Evolutionary conservation across 1,284 basidiomycete genomes (phyloP).

Genomic region (Ganoderma sinense): DNA sequence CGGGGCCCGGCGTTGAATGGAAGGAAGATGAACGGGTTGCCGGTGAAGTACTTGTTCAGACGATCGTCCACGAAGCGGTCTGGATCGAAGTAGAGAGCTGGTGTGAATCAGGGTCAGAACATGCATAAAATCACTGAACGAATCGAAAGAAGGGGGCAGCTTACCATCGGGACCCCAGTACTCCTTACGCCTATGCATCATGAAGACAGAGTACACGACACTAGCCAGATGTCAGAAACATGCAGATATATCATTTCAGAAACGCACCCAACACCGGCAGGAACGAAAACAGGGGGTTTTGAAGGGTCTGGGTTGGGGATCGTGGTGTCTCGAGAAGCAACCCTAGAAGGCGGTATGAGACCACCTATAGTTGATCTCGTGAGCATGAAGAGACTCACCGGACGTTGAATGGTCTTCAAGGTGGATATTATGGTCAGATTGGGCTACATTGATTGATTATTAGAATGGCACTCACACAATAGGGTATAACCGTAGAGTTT

Average conservation of each 20-base stretch:
- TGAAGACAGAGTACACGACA: slow-evolving; percentile 35
- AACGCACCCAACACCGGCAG: slow-evolving; percentile 31
- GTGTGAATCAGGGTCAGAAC: background rate
- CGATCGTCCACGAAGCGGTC: slow-evolving; percentile 66
- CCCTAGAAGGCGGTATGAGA: slow-evolving; percentile 12
- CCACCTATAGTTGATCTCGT: no score
- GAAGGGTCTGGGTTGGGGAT: slow-evolving; percentile 33
- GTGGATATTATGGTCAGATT: background rate
- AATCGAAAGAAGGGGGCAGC: background rate
- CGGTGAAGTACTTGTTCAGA: slow-evolving; percentile 54
- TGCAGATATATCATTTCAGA: background rate
- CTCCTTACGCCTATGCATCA: slow-evolving; percentile 40
- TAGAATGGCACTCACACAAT: slow-evolving; percentile 39
- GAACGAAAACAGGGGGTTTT: slow-evolving; percentile 36
- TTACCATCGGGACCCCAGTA: slow-evolving; percentile 41
- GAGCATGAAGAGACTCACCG: slow-evolving; percentile 24
- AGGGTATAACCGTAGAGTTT: slow-evolving; percentile 43
- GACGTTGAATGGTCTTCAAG: slow-evolving; percentile 37
- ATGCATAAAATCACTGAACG: slow-evolving; percentile 25
- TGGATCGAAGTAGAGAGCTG: slow-evolving; percentile 63
- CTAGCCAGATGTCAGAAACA: slow-evolving; percentile 10
- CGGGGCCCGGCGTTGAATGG: slow-evolving; percentile 68
- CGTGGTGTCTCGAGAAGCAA: slow-evolving; percentile 29
- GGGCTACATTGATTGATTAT: background rate
- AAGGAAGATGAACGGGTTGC: slow-evolving; percentile 66